A percentile compares a stretch with the other conserved stretches of the same genome.
Evolutionary conservation across 495 filamentous ascomycete species (phyloP).

Genomic region (Lasiosphaeris hirsuta): DNA sequence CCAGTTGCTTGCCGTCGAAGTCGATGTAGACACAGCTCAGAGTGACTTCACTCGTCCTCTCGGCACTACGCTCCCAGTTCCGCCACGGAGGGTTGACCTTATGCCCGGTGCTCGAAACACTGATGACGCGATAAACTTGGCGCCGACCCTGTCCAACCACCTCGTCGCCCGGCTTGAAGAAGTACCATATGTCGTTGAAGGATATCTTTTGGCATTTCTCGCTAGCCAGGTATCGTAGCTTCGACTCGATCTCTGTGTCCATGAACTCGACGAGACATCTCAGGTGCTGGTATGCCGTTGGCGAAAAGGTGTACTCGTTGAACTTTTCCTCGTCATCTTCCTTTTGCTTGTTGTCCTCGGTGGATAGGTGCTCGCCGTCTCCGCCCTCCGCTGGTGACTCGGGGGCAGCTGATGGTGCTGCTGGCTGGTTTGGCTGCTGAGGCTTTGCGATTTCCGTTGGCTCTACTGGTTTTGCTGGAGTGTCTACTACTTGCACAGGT

Average conservation of each 20-base stretch:
- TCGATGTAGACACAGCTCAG: constrained; percentile 39
- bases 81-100: constrained; percentile 14
- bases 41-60: constrained; percentile 3
- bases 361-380: too few relatives aligned
- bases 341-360: neutral
- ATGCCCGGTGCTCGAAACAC: constrained; percentile 22
- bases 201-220: constrained; percentile 22
- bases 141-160: constrained; percentile 20
- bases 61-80: neutral
- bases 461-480: neutral
- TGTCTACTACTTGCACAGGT: too few relatives aligned
- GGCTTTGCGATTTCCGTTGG: too few relatives aligned
- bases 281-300: constrained; percentile 27
- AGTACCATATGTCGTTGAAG: constrained; percentile 42
- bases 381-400: too few relatives aligned
- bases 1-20: constrained; percentile 40
- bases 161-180: constrained; percentile 39
- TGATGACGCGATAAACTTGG: constrained; percentile 31
- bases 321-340: constrained; percentile 4
- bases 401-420: neutral
- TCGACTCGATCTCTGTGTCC: constrained; percentile 24
- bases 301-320: constrained; percentile 16
- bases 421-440: neutral
- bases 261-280: constrained; percentile 29
- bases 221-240: constrained; percentile 11